Evolutionary conservation across 2,329 filamentous ascomycete species (phyloP), one percentile per base, ranked within the genome.

Genomic region (Helotiales sp.): DNA sequence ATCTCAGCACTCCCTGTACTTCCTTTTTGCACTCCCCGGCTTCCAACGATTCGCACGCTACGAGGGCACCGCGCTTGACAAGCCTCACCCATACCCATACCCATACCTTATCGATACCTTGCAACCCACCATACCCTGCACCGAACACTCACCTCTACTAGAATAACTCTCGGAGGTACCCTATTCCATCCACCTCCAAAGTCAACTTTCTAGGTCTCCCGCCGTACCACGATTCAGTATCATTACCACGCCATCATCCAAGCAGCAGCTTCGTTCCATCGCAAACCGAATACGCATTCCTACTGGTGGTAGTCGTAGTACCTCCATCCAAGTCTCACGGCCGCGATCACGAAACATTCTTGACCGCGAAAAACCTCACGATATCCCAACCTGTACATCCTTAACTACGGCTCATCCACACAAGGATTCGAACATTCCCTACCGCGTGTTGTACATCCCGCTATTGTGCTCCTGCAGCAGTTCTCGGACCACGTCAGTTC

Each of bases 401-500:
- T 33, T 27, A 27, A 48, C 25, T 27, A 25, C 22, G 30, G 25
- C 19, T 48, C 25, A 31, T 29, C 25, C 10, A 48, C 19, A 15
- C 46, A 30, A 48, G 29, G 25, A 22, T 31, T 31, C 27, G 9
- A 34, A 9, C 31, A 19, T 22, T n/a, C 30, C 27, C 46, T 31
- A 10, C 17, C 46, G 40, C 55, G 60, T 59, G 64, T 67, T 64
- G 59, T 62, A 67, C 65, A 58, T 53, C 47, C 55, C 33, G 46
- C 57, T 38, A 59, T 54, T 60, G 56, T 57, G 48, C 53, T 58
- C 55, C 63, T 66, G 64, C 63, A 63, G 59, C 57, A n/a, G n/a
- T n/a, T 63, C 61, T 62, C 58, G 59, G 59, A 63, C 58, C 62
- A 66, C 61, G 61, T 68, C 62, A 65, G 56, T 60, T 57, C 44